Evolutionary conservation across 345 rosid species (phyloP), one percentile per base, ranked within the genome.

Genomic region (Linum lewisii): DNA sequence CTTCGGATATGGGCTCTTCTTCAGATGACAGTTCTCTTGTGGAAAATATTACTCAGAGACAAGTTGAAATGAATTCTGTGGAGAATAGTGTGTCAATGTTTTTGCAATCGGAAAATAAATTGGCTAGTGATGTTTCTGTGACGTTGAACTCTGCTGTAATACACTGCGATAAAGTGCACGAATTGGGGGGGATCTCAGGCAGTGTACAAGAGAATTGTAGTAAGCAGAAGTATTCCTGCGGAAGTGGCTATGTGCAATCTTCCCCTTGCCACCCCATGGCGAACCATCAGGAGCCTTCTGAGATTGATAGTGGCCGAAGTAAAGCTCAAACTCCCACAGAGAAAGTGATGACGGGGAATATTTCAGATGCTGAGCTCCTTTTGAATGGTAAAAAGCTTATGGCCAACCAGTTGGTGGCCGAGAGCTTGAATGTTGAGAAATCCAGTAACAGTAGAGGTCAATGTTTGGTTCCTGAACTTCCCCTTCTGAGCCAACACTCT

Each of bases 351-450:
- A 81, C 63, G 72, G 63, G 71, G 63, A 72, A 61, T 63, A 58
- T 72, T 22, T 72, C 79, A 62, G 72, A 80, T 66, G 66, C 65
- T 71, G 69, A 73, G 72, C 66, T 71, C 37, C 47, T 52, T 55
- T 45, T 58, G 13, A 71, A 73, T 54, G 55, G 66, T 1, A 81
- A 70, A 21, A 60, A 72, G 59, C 68, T 57, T 69, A 8, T 62
- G 2, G 14, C 66, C 36, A 32, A 61, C 37, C 72, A 59, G 44
- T 61, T 37, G 67, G 54, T 61, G 34, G 53, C 67, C 25, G 79
- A 69, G 50, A 81, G 76, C 68, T 74, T 75, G 72, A 66, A 69
- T 65, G 82, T 83, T 63, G 74, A 50, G 62, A 92, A 81, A 69
- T 86, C 96, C 72, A 79, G 52, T 55, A 72, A 68, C 57, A 24